Conservation (phyloP, 1,284 basidiomycete species). For the Ustilago bromivora region DNA sequence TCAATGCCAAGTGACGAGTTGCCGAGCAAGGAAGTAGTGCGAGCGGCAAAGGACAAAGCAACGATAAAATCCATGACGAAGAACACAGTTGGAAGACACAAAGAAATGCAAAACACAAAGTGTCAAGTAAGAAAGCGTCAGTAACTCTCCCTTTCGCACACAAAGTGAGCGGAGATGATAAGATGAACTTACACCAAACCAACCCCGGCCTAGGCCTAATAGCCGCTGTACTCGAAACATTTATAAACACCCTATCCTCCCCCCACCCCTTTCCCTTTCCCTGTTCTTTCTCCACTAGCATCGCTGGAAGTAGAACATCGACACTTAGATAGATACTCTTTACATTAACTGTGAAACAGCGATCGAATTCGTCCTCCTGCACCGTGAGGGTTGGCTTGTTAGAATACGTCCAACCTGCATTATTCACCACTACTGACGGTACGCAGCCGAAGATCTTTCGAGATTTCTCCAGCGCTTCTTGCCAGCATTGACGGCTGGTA, state of each 20-base stretch:
- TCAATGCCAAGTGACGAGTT: background rate
- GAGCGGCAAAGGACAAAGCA: too few species aligned
- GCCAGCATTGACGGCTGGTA: constrained; percentile 19
- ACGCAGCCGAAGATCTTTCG: constrained; percentile 3
- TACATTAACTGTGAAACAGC: constrained; percentile 44
- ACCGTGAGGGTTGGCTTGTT: constrained; percentile 43
- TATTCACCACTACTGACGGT: constrained; percentile 39
- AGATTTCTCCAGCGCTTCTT: background rate
- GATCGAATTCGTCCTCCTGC: constrained; percentile 39
- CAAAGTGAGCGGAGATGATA: background rate
- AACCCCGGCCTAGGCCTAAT: constrained; percentile 41
- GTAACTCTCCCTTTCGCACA: background rate
- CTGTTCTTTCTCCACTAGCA: constrained; percentile 9
- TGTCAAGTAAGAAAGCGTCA: background rate
- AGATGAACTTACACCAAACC: constrained; percentile 45
- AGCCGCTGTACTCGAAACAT: constrained; percentile 38
- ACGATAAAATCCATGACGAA: too few species aligned
- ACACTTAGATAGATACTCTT: constrained; percentile 36
- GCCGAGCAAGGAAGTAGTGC: too few species aligned
- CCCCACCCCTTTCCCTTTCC: background rate
- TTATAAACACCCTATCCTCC: constrained; percentile 30
- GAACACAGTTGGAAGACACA: background rate
- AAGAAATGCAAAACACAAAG: background rate
- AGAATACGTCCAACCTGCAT: constrained; percentile 54
- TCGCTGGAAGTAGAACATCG: constrained; percentile 24